Conservation (phyloP, 179 eudicot genomes). For the Nepenthes alata region DNA sequence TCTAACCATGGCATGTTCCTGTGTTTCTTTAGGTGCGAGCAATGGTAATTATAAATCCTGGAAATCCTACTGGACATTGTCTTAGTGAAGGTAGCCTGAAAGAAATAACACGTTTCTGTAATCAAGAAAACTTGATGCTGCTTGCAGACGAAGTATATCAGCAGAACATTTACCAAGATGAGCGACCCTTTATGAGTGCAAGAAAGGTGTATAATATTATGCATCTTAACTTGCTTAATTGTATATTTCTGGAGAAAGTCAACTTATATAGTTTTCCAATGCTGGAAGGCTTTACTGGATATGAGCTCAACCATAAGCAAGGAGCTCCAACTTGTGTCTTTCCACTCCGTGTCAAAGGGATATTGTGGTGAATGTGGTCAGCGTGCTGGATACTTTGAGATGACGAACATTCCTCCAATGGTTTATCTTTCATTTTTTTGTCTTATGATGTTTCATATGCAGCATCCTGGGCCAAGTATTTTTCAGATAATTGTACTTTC, state of each 20-base stretch:
- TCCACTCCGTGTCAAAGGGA: constrained; percentile 94
- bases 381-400: constrained; percentile 92
- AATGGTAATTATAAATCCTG: constrained; percentile 99
- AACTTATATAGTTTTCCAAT: constrained; percentile 5
- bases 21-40: constrained; percentile 57
- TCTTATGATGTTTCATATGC: background rate
- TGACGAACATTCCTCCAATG: constrained; percentile 84
- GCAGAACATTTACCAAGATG: constrained; percentile 91
- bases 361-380: constrained; percentile 99
- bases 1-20: background rate
- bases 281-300: constrained; percentile 61
- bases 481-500: background rate
- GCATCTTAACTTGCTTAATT: background rate
- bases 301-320: constrained; percentile 77
- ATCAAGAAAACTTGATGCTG: constrained; percentile 58
- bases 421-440: constrained; percentile 26
- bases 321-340: constrained; percentile 85
- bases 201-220: constrained; percentile 46
- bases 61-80: constrained; percentile 98
- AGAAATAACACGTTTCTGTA: constrained; percentile 62
- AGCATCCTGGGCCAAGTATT: background rate
- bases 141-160: constrained; percentile 97
- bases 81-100: constrained; percentile 67
- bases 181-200: constrained; percentile 87
- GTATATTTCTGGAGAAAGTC: too few species aligned